These are phyloP conservation scores for Phyllosticta capitalensis DNA, from an alignment of 2,329 filamentous ascomycete species.

Conservation along the genomic window DNA sequence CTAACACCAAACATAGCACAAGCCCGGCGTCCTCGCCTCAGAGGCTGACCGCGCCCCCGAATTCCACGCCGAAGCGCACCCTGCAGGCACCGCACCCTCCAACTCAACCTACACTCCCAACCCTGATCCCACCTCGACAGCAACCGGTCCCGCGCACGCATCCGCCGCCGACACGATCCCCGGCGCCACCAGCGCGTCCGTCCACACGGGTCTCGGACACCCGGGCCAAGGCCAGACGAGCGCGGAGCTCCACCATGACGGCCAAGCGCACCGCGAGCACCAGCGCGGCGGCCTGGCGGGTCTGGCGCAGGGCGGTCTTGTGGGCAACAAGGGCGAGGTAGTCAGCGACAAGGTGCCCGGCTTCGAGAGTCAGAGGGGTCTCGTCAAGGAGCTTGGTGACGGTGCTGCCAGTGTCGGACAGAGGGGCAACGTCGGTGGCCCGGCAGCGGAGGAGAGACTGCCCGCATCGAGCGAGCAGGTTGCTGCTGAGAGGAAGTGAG, in stretches of 20 bases:
- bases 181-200: conserved; percentile 44
- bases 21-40: conserved; percentile 51
- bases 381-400: conserved; percentile 25
- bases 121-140: conserved; percentile 34
- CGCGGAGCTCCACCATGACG: conserved; percentile 39
- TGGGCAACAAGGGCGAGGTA: conserved; percentile 13
- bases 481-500: conserved; percentile 16
- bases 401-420: conserved; percentile 18
- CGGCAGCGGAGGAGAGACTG: conserved; percentile 26
- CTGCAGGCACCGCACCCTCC: conserved; percentile 54
- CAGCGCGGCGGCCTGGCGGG: conserved; percentile 35
- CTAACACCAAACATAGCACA: conserved; percentile 42
- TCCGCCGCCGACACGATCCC: conserved; percentile 37
- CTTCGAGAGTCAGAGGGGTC: conserved; percentile 29
- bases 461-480: conserved; percentile 22
- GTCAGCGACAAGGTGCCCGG: conserved; percentile 25
- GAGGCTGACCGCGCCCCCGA: conserved; percentile 50
- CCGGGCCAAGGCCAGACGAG: conserved; percentile 41
- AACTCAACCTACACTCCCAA: conserved; percentile 37
- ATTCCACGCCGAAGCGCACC: conserved; percentile 52
- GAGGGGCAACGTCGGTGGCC: conserved; percentile 23
- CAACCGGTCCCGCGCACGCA: conserved; percentile 21
- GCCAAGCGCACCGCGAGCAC: conserved; percentile 33
- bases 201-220: conserved; percentile 45
- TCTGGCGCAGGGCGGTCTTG: conserved; percentile 25